Conservation (phyloP, 202 grass and related monocot genomes). For the Carex arenaria region DNA sequence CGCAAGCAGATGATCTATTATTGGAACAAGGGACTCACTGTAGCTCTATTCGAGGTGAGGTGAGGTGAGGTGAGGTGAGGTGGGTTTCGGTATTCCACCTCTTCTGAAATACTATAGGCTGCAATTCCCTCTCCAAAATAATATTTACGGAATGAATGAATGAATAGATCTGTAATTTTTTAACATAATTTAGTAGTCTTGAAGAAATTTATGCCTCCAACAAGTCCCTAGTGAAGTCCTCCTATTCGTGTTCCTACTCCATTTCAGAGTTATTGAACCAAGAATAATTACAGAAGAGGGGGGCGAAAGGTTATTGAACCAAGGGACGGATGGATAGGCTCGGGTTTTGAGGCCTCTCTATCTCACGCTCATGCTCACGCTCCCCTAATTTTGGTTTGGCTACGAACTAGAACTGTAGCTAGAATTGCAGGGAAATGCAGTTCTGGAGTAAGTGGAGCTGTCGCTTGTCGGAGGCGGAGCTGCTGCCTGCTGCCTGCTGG, state of each 20-base stretch:
- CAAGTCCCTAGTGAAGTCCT: no score
- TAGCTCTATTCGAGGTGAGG: neutral
- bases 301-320: no score
- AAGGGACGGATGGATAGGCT: neutral
- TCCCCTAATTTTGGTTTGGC: constrained; percentile 12
- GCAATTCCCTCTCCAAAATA: neutral
- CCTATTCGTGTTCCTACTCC: no score
- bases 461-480: neutral
- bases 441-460: constrained; percentile 24
- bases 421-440: constrained; percentile 1
- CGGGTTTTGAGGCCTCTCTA: neutral
- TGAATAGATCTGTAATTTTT: no score
- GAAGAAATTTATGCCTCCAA: no score
- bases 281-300: neutral
- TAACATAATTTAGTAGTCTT: no score
- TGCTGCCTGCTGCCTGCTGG: no score
- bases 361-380: neutral
- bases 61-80: no score
- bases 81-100: neutral
- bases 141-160: no score
- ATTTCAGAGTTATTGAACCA: neutral
- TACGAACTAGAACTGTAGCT: neutral
- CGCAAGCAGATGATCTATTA: neutral
- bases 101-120: neutral
- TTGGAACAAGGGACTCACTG: neutral